Evolutionary conservation across 495 filamentous ascomycete genomes (phyloP).

Genomic region (Penicillium mononematosum): DNA sequence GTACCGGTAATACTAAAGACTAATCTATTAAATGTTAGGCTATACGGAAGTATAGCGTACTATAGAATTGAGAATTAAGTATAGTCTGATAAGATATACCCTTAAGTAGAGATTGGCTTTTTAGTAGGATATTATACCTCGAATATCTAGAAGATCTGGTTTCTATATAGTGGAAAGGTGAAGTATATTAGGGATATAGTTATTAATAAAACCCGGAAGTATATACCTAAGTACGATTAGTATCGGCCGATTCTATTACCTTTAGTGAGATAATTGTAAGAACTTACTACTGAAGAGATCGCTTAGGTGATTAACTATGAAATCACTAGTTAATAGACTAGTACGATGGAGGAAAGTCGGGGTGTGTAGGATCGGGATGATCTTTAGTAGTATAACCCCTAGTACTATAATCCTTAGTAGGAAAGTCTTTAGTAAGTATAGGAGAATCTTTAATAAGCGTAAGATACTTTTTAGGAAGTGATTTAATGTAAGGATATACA

Average conservation of each 20-base stretch:
- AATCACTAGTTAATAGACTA: too few relatives aligned
- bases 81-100: neutral
- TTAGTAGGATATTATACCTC: neutral
- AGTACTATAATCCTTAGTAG: too few relatives aligned
- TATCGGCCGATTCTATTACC: neutral
- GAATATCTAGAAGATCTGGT: conserved; percentile 1
- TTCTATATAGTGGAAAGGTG: neutral
- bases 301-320: too few relatives aligned
- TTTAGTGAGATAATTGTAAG: neutral
- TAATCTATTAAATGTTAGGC: neutral
- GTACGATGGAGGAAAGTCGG: too few relatives aligned
- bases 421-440: too few relatives aligned
- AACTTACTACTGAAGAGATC: neutral
- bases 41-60: neutral
- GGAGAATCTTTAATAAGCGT: too few relatives aligned
- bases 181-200: neutral
- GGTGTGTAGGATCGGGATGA: too few relatives aligned
- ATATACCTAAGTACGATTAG: neutral
- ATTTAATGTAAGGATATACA: too few relatives aligned
- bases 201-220: neutral
- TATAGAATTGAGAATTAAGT: neutral
- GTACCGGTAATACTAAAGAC: neutral
- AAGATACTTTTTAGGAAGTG: too few relatives aligned
- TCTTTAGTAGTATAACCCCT: too few relatives aligned
- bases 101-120: neutral